These are phyloP conservation scores for Panaeolus cyanescens DNA, from an alignment of 768 basidiomycete species.

Conservation along the genomic window DNA sequence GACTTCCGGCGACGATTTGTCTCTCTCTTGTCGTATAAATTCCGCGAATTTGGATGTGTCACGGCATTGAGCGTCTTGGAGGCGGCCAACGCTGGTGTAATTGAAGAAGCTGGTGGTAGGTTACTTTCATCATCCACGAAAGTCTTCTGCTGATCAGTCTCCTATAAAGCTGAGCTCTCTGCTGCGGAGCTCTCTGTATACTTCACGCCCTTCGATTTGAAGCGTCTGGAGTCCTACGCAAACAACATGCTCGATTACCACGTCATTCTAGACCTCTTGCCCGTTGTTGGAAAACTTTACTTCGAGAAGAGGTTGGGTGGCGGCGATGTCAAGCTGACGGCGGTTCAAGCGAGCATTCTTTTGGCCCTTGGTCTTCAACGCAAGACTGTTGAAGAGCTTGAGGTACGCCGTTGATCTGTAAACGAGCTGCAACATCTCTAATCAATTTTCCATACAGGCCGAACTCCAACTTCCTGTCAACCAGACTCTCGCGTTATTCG, in stretches of 20 bases:
- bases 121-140: not conserved
- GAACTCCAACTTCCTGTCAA: slow-evolving; percentile 86
- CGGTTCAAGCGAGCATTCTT: slow-evolving; percentile 89
- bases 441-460: slow-evolving; percentile 38
- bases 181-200: slow-evolving; percentile 53
- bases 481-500: slow-evolving; percentile 88
- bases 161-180: slow-evolving; percentile 28
- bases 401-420: slow-evolving; percentile 47
- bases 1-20: slow-evolving; percentile 94
- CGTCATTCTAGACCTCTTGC: slow-evolving; percentile 90
- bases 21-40: slow-evolving; percentile 87
- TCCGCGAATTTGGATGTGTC: slow-evolving; percentile 90
- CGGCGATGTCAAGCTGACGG: slow-evolving; percentile 59
- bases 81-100: slow-evolving; percentile 70
- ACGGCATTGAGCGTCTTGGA: slow-evolving; percentile 88
- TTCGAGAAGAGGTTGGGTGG: slow-evolving; percentile 72
- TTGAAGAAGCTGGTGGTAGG: slow-evolving; percentile 42
- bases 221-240: slow-evolving; percentile 93
- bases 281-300: slow-evolving; percentile 77
- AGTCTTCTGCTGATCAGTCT: not conserved
- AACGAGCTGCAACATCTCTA: not conserved
- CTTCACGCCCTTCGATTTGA: slow-evolving; percentile 91
- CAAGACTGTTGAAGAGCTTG: slow-evolving; percentile 87
- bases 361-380: slow-evolving; percentile 88
- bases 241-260: slow-evolving; percentile 98